These are phyloP conservation scores for Fulvia fulva DNA, from an alignment of 2,329 filamentous ascomycete species.

Conservation along the genomic window DNA sequence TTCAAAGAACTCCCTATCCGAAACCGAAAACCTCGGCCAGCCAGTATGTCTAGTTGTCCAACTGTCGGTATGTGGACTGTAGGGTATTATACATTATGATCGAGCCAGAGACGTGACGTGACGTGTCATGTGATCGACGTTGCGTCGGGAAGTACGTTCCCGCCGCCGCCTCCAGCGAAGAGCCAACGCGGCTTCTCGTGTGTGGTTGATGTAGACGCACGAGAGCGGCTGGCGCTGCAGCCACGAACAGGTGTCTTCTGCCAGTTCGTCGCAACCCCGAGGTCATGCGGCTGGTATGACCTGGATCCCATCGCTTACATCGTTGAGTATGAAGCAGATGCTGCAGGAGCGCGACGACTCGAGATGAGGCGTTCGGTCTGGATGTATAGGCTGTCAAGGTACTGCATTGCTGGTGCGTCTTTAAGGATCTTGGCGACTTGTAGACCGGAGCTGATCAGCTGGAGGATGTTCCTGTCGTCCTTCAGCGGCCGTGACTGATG, in stretches of 20 bases:
- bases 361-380: constrained; percentile 76
- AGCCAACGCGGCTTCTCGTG: not conserved
- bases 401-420: constrained; percentile 78
- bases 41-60: not conserved
- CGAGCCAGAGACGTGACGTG: not conserved
- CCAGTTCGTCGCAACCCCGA: not conserved
- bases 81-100: not conserved
- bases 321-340: constrained; percentile 18
- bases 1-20: no score
- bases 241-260: not conserved
- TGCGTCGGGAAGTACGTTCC: not conserved
- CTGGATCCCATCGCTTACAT: constrained; percentile 9
- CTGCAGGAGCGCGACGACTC: constrained; percentile 26
- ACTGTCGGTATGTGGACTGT: not conserved
- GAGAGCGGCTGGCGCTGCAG: not conserved
- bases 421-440: constrained; percentile 85
- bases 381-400: constrained; percentile 75
- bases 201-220: not conserved
- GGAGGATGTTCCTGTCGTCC: constrained; percentile 83
- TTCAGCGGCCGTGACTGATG: constrained; percentile 79
- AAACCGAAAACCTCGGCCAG: not conserved
- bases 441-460: constrained; percentile 80
- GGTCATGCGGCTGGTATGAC: not conserved
- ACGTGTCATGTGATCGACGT: not conserved
- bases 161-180: not conserved